Base-by-base conservation (phyloP, 441 rosid species). In the Populus hybrid region DNA sequence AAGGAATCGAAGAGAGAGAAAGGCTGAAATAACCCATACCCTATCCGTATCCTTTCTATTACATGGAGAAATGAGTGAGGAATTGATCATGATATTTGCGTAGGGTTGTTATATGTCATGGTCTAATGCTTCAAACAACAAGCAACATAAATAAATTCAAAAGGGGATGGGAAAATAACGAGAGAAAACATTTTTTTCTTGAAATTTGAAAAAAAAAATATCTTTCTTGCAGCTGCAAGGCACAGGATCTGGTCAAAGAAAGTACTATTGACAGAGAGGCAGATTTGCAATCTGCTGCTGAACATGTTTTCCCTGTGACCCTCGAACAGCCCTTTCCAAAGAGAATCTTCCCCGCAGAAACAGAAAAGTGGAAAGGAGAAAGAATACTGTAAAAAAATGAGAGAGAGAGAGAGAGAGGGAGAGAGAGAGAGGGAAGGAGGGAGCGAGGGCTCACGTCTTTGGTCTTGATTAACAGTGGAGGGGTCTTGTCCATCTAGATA, bases 401-500 rank as follows among this genome's bases (percentile, higher is more conserved):
- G 35, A 46, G 76, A 68, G 75, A 76, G 21, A 70, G 28, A 46
- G 54, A 23, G 42, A 14, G n/a, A 34, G 11, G 28, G 67, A n/a
- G 18, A n/a, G n/a, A n/a, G n/a, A n/a, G n/a, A n/a, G n/a, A n/a
- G n/a, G n/a, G n/a, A n/a, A 78, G 71, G n/a, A 26, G 67, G 64
- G 42, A 32, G 7, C 12, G 72, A 30, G 10, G 57, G 66, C 89
- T 85, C 82, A 93, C 98, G 93, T 80, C 89, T 89, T 85, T 91
- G 95, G 67, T 93, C 92, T 86, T 88, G 94, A 69, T 88, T 93
- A 66, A 77, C 77, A 77, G 84, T 74, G 59, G 95, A 82, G 73
- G 93, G 80, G 77, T 91, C 91, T 80, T 94, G 93, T 81, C 95
- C 98, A 82, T 94, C 97, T 50, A 96, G 90, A 88, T 96, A 94